Base-by-base conservation (phyloP, 768 basidiomycete genomes). In the Terana coerulea region DNA sequence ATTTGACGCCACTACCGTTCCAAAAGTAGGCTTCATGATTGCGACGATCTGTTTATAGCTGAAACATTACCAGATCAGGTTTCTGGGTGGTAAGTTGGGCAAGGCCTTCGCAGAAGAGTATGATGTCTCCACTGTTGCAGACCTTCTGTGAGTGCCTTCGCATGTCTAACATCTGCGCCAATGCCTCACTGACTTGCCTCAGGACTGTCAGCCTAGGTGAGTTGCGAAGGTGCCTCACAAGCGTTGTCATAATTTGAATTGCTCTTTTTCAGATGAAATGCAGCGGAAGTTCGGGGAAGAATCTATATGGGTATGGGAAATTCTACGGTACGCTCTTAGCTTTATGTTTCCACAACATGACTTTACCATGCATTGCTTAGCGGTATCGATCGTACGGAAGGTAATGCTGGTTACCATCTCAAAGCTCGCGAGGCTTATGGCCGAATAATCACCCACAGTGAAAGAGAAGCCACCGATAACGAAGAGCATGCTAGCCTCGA, bases 401-500 rank as follows among this genome's bases (percentile, higher is more conserved):
- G 93, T 89, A 45, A 30, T 34, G 22, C 24, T 19, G 28, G 66
- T 61, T 12, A 47, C n/a, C 24, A 15, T 36, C 4, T 31, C 22
- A 12, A 31, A 6, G 26, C 2, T 39, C 25, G 49, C 25, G 30
- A 26, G 42, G 31, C 42, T 54, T 24, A 33, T 37, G 21, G 22
- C 19, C 25, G 25, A 51, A 46, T 54, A 33, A 64, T 36, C 33
- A 36, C 29, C 6, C 17, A 12, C 63, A 95, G 95, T 98, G 30
- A 93, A 91, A 61, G 90, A 91, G 62, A 91, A 91, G 66, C 76
- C 84, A 14, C 72, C 76, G 0, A 69, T 88, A 26, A 86, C 80
- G 55, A 98, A 97, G 72, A 92, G 90, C 60, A 98, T 98, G 95
- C 71, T 93, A 47, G 91, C 93, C 0, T 87, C 92, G n/a, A 99